These are phyloP conservation scores for Pneumocystis carinii DNA, from an alignment of 1,139 yeast species.

Conservation along the genomic window DNA sequence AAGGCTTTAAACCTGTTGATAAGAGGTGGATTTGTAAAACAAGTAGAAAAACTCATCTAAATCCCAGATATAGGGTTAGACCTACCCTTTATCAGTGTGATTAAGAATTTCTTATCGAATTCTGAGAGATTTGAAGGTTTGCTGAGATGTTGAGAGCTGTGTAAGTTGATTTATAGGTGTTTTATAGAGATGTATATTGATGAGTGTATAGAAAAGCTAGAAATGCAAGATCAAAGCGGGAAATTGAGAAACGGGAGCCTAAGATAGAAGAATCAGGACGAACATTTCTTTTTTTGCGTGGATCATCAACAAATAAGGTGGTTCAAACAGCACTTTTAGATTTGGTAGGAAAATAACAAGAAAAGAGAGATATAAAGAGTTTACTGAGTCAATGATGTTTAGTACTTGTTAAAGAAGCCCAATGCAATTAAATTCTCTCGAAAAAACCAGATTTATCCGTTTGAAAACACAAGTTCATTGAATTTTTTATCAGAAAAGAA, in stretches of 20 bases:
- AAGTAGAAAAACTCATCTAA: too few species aligned
- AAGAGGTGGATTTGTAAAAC: too few species aligned
- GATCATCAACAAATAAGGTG: constrained; percentile 61
- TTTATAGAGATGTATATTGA: neutral
- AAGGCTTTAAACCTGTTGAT: too few species aligned
- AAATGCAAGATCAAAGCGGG: constrained; percentile 92
- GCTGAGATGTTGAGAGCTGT: too few species aligned
- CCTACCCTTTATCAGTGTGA: too few species aligned
- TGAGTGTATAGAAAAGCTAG: constrained; percentile 45
- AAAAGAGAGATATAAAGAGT: constrained; percentile 31
- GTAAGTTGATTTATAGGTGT: too few species aligned
- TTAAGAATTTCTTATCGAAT: too few species aligned
- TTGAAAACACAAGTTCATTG: constrained; percentile 73
- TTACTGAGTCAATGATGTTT: neutral
- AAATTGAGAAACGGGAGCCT: constrained; percentile 74
- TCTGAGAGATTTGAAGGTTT: too few species aligned
- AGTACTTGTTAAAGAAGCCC: constrained; percentile 80
- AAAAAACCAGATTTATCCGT: constrained; percentile 81
- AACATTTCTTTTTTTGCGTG: constrained; percentile 82
- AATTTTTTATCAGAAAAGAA: constrained; percentile 93
- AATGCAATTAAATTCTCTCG: constrained; percentile 70
- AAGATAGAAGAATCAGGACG: constrained; percentile 82
- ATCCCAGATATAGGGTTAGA: too few species aligned
- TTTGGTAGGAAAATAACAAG: constrained; percentile 24
- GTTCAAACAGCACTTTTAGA: constrained; percentile 85